Base-by-base conservation (phyloP, 441 rosid genomes). In the Gossypium lobatum region DNA sequence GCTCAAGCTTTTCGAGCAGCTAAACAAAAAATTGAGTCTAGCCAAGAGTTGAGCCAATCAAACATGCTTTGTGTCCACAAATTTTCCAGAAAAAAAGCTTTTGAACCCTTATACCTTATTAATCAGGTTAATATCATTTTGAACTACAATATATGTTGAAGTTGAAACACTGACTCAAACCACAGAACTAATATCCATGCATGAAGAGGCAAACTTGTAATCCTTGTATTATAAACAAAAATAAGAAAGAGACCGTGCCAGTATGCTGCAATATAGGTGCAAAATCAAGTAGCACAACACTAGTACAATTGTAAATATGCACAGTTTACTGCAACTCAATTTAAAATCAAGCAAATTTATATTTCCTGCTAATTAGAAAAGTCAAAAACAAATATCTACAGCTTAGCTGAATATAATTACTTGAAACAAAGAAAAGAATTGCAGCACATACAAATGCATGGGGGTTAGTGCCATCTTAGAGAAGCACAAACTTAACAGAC, bases 351-450 rank as follows among this genome's bases (percentile, higher is more conserved):
- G 48, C 6, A 52, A 2, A 26, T n/a, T 28, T 69, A 17, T 28
- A 14, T 45, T 10, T 13, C 37, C 25, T 2, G 21, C 10, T 16
- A 73, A 64, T 53, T 52, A 6, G 53, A 34, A 21, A 10, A 37
- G 18, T 37, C 18, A 14, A 25, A 67, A 26, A 68, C 10, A 52
- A 16, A 26, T 21, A 26, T n/a, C 6, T 10, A 48, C 6, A 60
- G 34, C 54, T n/a, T 16, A 37, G 61, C 34, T 70, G 16, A 59
- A 37, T 14, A 20, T 13, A 31, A 42, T 58, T 37, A 21, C 46
- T 48, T 21, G 8, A 62, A 48, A 45, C 21, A 54, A 70, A 53
- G 39, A 71, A 72, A 9, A 34, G 68, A 16, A 76, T 54, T 42
- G 21, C 21, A 78, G 37, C 60, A 62, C 21, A 20, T 31, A 45